Percentiles rank a stretch among this genome's conserved stretches.
phyloP scores from a whole-genome alignment of 306 rosid genomes.

The Prunus armeniaca region DNA sequence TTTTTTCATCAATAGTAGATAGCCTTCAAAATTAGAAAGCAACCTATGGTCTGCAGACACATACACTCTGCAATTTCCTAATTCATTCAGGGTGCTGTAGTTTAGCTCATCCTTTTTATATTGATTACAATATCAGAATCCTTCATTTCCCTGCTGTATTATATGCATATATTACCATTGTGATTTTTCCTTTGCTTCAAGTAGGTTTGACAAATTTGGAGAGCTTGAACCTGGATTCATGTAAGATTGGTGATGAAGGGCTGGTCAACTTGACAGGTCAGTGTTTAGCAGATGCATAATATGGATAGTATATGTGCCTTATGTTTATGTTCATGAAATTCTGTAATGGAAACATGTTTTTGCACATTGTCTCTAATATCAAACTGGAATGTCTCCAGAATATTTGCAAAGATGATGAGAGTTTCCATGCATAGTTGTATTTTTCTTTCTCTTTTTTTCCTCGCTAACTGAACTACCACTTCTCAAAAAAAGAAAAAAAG shows the following conservation, averaged over 20 bases:
- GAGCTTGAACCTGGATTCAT: slow-evolving; percentile 88
- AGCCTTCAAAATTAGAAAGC: not conserved
- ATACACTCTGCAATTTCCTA: not conserved
- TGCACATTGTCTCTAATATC: not conserved
- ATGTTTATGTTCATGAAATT: slow-evolving; percentile 6
- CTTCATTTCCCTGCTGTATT: not conserved
- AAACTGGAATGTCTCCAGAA: not conserved
- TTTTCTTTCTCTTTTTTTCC: not conserved
- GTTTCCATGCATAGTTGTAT: not conserved
- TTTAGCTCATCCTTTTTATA: not conserved
- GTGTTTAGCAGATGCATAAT: slow-evolving; percentile 22
- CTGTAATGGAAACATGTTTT: not conserved
- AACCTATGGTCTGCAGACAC: not conserved
- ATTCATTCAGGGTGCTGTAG: not conserved
- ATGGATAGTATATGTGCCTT: not conserved
- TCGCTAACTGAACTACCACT: not conserved
- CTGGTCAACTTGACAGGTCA: slow-evolving; percentile 73
- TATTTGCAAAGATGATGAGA: not conserved
- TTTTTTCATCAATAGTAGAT: slow-evolving; percentile 9
- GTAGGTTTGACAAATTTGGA: slow-evolving; percentile 79
- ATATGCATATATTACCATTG: not conserved
- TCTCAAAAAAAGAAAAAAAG: too few species aligned
- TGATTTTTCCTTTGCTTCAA: slow-evolving; percentile 11
- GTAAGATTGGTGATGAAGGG: slow-evolving; percentile 81
- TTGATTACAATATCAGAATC: not conserved